Evolutionary conservation across 2,329 filamentous ascomycete genomes (phyloP).

Genomic region (Neoarthrinium moseri): DNA sequence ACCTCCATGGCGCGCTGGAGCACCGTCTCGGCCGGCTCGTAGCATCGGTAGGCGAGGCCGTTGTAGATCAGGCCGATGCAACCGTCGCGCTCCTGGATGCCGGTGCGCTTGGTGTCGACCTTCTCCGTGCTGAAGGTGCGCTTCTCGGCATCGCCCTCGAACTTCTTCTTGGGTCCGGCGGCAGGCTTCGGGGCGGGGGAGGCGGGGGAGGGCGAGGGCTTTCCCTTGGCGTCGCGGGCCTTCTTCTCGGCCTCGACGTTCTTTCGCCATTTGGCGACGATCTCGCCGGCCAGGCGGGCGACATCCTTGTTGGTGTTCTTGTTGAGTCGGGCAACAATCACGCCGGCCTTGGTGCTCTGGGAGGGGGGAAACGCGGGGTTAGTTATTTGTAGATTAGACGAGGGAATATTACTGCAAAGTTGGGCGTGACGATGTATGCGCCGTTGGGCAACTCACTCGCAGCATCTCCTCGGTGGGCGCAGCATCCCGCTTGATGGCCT

Average conservation of each 20-base stretch:
- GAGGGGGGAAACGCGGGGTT: conserved; percentile 11
- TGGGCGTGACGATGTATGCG: conserved; percentile 1
- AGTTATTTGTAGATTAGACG: no score
- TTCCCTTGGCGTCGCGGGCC: conserved; percentile 40
- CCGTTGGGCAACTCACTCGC: conserved; percentile 55
- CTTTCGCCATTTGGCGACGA: conserved; percentile 86
- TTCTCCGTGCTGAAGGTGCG: conserved; percentile 80
- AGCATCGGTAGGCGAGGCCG: conserved; percentile 71
- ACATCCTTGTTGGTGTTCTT: conserved; percentile 81
- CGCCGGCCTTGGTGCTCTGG: conserved; percentile 83
- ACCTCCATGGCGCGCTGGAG: conserved; percentile 77
- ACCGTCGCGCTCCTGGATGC: conserved; percentile 71
- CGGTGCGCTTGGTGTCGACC: conserved; percentile 74
- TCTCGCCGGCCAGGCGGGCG: conserved; percentile 71
- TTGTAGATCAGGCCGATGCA: conserved; percentile 94
- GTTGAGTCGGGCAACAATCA: conserved; percentile 79
- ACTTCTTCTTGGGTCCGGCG: conserved; percentile 46
- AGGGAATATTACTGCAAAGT: conserved; percentile 10
- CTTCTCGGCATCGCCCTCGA: conserved; percentile 70
- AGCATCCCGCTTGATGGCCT: conserved; percentile 76
- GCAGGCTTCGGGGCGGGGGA: conserved; percentile 29
- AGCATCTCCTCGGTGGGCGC: conserved; percentile 86
- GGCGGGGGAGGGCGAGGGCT: conserved; percentile 53
- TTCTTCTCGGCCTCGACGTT: conserved; percentile 67
- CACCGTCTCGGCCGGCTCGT: conserved; percentile 68